Conservation (phyloP, 2,329 filamentous ascomycete genomes). For the Ceratocystis ficicola region DNA sequence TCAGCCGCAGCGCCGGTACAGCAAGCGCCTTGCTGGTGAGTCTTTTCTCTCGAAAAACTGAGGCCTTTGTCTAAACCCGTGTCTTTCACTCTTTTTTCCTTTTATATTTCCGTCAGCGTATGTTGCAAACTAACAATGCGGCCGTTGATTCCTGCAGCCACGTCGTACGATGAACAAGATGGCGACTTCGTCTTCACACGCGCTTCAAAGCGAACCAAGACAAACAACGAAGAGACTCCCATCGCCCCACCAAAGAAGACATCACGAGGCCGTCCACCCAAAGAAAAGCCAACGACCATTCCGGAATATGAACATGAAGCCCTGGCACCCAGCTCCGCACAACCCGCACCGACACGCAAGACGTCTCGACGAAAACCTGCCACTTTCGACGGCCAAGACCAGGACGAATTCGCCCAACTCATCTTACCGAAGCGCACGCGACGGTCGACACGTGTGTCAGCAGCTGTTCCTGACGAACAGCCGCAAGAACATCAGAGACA, state of each 20-base stretch:
- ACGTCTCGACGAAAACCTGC: slow-evolving; percentile 32
- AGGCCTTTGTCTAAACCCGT: neutral
- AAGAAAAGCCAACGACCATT: slow-evolving; percentile 25
- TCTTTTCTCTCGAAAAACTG: slow-evolving; percentile 23
- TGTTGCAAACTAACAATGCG: slow-evolving; percentile 15
- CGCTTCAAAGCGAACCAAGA: slow-evolving; percentile 53
- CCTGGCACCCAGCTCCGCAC: slow-evolving; percentile 27
- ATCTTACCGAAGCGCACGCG: slow-evolving; percentile 34
- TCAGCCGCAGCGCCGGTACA: slow-evolving; percentile 47
- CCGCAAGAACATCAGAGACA: slow-evolving; percentile 11
- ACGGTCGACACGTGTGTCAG: slow-evolving; percentile 36
- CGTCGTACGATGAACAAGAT: slow-evolving; percentile 52
- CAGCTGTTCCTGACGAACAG: slow-evolving; percentile 30
- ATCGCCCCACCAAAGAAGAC: slow-evolving; percentile 30
- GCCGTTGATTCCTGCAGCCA: slow-evolving; percentile 26
- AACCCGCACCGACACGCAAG: slow-evolving; percentile 26
- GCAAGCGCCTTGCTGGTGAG: slow-evolving; percentile 53
- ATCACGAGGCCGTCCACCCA: slow-evolving; percentile 32
- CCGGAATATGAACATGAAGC: slow-evolving; percentile 18
- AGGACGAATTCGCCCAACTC: slow-evolving; percentile 30
- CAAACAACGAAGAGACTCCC: slow-evolving; percentile 32
- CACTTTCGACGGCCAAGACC: slow-evolving; percentile 31
- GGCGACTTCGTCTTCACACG: slow-evolving; percentile 67
- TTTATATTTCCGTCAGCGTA: too few species aligned
- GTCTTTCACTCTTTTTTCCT: neutral